Conservation (phyloP, 1,284 basidiomycete species). For the Pulveroboletus sp. region DNA sequence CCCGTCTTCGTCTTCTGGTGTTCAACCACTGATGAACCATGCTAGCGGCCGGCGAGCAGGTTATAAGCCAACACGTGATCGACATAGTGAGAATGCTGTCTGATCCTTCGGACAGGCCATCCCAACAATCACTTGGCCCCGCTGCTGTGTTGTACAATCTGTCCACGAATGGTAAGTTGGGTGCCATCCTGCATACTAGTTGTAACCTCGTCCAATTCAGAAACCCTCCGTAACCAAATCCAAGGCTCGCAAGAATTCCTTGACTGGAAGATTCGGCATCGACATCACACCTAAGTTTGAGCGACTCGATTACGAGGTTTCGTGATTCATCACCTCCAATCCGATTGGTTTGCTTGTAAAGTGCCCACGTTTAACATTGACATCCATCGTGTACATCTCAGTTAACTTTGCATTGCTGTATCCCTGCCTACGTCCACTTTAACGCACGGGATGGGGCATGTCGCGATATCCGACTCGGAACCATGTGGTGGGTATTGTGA, state of each 20-base stretch:
- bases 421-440: constrained; percentile 30
- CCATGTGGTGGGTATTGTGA: not conserved
- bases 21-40: not conserved
- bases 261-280: not conserved
- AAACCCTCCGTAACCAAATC: not conserved
- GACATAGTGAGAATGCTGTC: not conserved
- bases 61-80: not conserved
- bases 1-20: not conserved
- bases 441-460: not conserved
- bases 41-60: not conserved
- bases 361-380: not conserved
- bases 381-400: not conserved
- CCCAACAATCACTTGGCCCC: not conserved
- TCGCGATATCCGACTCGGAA: not conserved
- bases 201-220: not conserved
- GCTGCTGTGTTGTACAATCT: not conserved
- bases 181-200: not conserved
- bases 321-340: not conserved
- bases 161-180: not conserved
- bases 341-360: not conserved
- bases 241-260: not conserved
- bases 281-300: not conserved
- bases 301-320: not conserved
- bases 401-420: not conserved
- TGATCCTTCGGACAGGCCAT: not conserved